Percentiles rank a stretch among this genome's conserved stretches.
Evolutionary conservation across 805 yeast genomes (phyloP).

Genomic region (Dipodascus geniculatus): DNA sequence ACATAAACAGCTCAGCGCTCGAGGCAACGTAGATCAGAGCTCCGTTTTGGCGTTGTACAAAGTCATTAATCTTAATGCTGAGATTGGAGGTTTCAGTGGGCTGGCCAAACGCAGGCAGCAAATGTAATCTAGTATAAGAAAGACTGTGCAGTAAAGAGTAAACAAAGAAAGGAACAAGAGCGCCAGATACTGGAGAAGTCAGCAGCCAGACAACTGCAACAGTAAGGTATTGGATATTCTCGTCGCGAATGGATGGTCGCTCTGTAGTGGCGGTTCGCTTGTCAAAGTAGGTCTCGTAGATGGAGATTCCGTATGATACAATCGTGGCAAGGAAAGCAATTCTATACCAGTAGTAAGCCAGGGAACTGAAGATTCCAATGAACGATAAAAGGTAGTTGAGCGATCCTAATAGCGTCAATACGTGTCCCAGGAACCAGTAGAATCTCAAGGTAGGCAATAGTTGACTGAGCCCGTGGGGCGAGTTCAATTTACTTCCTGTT

Average conservation of each 20-base stretch:
- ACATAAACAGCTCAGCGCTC: constrained; percentile 37
- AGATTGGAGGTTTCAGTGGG: constrained; percentile 20
- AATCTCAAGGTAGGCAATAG: neutral
- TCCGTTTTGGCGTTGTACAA: constrained; percentile 46
- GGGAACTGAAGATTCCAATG: constrained; percentile 17
- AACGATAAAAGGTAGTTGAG: constrained; percentile 29
- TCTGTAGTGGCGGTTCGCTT: constrained; percentile 20
- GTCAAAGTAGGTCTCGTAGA: constrained; percentile 42
- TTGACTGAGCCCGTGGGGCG: no score
- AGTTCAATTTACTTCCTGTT: no score
- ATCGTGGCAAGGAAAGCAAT: constrained; percentile 51
- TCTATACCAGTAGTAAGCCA: constrained; percentile 41
- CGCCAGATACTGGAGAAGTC: constrained; percentile 46
- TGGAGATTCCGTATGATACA: constrained; percentile 64
- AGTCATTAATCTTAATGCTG: constrained; percentile 28
- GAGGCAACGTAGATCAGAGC: constrained; percentile 48
- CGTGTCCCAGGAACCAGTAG: constrained; percentile 32
- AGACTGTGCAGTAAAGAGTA: constrained; percentile 77
- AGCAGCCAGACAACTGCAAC: constrained; percentile 45
- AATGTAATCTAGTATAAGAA: constrained; percentile 49
- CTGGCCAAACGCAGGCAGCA: constrained; percentile 51
- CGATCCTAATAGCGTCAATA: constrained; percentile 32
- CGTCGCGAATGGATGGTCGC: constrained; percentile 34
- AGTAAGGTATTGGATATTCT: constrained; percentile 60
- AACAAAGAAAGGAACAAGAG: constrained; percentile 61